These are phyloP conservation scores for Discostella stelligeroides DNA, from an alignment of 108 stramenopile species.

Conservation along the genomic window DNA sequence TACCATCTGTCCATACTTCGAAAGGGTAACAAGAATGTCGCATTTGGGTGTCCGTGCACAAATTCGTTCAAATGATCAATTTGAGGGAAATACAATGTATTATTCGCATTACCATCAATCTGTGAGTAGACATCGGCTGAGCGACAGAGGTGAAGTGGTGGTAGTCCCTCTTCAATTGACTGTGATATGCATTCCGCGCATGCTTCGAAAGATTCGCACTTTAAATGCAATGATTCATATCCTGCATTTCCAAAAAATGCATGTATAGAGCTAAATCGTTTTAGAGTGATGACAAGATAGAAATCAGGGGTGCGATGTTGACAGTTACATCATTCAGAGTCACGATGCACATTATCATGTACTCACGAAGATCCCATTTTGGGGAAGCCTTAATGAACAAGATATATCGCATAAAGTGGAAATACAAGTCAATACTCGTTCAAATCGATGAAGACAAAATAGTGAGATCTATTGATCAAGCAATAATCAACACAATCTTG, in stretches of 20 bases:
- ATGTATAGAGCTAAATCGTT: conserved; percentile 3
- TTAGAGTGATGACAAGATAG: no score
- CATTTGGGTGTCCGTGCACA: conserved; percentile 15
- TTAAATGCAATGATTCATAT: not conserved
- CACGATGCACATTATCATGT: no score
- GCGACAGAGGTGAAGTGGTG: conserved; percentile 6
- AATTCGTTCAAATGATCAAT: conserved; percentile 17
- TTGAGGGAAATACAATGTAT: conserved; percentile 3
- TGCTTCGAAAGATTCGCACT: not conserved
- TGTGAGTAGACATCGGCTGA: conserved; percentile 15
- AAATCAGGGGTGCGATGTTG: no score
- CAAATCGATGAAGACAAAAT: no score
- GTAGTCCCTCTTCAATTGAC: not conserved
- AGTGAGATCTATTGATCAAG: not conserved
- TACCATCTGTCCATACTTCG: conserved; percentile 27
- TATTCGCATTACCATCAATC: not conserved
- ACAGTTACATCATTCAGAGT: no score
- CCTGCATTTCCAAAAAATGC: conserved; percentile 4
- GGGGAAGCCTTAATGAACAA: not conserved
- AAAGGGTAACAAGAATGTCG: conserved; percentile 33
- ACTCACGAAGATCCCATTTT: conserved; percentile 7
- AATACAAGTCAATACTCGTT: no score
- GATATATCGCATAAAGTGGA: no score
- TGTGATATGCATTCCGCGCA: conserved; percentile 21
- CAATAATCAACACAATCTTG: not conserved